phyloP scores from a whole-genome alignment of 2,329 filamentous ascomycete species.

The Fusarium sp. region DNA sequence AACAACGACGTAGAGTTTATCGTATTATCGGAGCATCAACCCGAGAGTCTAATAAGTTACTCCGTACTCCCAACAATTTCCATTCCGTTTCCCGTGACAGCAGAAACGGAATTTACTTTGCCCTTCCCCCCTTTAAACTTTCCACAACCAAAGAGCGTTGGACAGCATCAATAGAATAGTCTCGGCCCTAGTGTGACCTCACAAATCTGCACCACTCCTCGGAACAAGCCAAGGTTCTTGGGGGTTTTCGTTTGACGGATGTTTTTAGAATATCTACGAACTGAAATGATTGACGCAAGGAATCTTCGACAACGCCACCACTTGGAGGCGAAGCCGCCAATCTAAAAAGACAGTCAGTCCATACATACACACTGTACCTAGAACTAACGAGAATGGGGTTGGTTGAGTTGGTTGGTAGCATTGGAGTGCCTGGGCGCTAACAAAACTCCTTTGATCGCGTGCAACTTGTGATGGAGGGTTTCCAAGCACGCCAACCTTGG shows the following conservation, averaged over 20 bases:
- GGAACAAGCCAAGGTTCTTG: not conserved
- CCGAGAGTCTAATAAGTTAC: not conserved
- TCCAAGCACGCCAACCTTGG: constrained; percentile 8
- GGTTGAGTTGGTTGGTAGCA: not conserved
- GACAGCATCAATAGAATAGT: constrained; percentile 3
- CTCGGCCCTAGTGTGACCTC: constrained; percentile 18
- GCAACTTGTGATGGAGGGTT: constrained; percentile 25
- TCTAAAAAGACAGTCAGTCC: not conserved
- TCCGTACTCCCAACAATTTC: constrained; percentile 17
- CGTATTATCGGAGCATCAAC: not conserved
- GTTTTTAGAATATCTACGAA: not conserved
- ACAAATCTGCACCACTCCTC: not conserved
- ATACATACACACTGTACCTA: not conserved
- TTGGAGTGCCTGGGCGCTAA: constrained; percentile 27
- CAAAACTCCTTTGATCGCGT: constrained; percentile 31
- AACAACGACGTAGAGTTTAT: not conserved
- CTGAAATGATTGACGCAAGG: not conserved
- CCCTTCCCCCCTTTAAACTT: constrained; percentile 1
- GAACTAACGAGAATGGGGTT: constrained; percentile 1
- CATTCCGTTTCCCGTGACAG: constrained; percentile 26
- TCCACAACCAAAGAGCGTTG: not conserved
- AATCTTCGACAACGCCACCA: constrained; percentile 26
- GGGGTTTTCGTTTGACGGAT: not conserved
- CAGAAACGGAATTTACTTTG: constrained; percentile 4
- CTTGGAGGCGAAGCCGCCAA: constrained; percentile 5